Evolutionary conservation across 257 asterid genomes (phyloP), one percentile per base, ranked within the genome.

Genomic region (Fraxinus quadrangulata): DNA sequence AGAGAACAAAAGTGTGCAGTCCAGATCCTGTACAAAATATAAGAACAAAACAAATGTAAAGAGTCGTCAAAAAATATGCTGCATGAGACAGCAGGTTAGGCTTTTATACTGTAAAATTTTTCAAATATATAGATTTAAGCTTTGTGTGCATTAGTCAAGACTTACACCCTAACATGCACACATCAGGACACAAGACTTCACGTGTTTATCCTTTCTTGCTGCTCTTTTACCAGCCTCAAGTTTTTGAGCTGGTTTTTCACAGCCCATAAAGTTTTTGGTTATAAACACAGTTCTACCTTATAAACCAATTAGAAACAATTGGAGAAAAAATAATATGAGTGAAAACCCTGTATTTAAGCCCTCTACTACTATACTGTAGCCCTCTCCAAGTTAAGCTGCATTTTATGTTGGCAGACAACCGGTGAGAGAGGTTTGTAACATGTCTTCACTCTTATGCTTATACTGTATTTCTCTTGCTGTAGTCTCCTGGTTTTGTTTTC

Each of bases 1-100:
- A 94, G 79, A 94, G 97, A 76, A 94, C 97, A 54, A 94, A 94
- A 6, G 98, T 94, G 91, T 94, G 98, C 87, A 94, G 81, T 73
- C 98, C 98, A 36, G 98, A 94, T 47, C 97, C 98, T 94, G 83
- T 61, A 81, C 63, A 76, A 47, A 14, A 74, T 39, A 74, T 17
- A 54, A 74, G 56, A 77, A 49, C 2, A 72, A 36, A 63, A 19
- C 31, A 70, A 66, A 76, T 71, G 76, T 24, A 72, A 21, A 72
- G 33, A 31, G 70, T 74, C 72, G 49, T 66, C 31, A 16, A 40
- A 7, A 45, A 72, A 49, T 73, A 51, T 34, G 49, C 26, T 63
- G 42, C 40, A 19, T 23, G 76, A 28, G 67, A 24, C 68, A 74
- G 40, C 77, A 40, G 49, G 49, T 2, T 63, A 21, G 67, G 51